Evolutionary conservation across 2,329 filamentous ascomycete species (phyloP).

Genomic region (Aureobasidium sp.): DNA sequence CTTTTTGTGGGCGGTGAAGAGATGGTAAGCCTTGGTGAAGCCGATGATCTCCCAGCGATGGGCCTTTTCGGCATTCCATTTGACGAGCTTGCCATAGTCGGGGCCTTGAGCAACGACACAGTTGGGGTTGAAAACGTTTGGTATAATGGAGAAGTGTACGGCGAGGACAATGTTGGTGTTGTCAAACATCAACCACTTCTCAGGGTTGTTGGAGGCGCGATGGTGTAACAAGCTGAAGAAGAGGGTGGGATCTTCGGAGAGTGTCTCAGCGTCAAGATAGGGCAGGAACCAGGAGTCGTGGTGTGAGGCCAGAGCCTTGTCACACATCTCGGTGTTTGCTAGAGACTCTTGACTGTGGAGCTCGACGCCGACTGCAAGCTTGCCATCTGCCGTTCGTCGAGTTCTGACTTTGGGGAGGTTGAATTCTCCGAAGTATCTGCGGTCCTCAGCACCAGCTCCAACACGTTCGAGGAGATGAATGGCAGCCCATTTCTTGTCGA

Average conservation of each 20-base stretch:
- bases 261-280: conserved; percentile 14
- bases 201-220: conserved; percentile 9
- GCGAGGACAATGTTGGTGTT: conserved; percentile 13
- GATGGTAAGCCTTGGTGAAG: conserved; percentile 12
- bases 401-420: background rate
- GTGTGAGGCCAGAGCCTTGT: background rate
- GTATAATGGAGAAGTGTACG: conserved; percentile 2
- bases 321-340: background rate
- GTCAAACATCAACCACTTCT: conserved; percentile 17
- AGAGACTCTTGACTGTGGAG: background rate
- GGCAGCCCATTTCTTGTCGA: background rate
- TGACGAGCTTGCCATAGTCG: conserved; percentile 12
- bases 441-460: background rate
- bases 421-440: background rate
- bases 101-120: conserved; percentile 15
- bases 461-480: background rate
- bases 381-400: background rate
- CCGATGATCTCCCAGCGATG: conserved; percentile 16
- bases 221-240: conserved; percentile 16
- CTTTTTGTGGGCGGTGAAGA: background rate
- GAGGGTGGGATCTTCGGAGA: conserved; percentile 11
- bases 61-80: conserved; percentile 11
- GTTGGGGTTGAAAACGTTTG: background rate
- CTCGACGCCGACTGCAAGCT: background rate
- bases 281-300: conserved; percentile 11